A percentile compares a stretch with the other conserved stretches of the same genome.
These are phyloP conservation scores for Clausena lansium DNA, from an alignment of 345 rosid species.

Conservation along the genomic window DNA sequence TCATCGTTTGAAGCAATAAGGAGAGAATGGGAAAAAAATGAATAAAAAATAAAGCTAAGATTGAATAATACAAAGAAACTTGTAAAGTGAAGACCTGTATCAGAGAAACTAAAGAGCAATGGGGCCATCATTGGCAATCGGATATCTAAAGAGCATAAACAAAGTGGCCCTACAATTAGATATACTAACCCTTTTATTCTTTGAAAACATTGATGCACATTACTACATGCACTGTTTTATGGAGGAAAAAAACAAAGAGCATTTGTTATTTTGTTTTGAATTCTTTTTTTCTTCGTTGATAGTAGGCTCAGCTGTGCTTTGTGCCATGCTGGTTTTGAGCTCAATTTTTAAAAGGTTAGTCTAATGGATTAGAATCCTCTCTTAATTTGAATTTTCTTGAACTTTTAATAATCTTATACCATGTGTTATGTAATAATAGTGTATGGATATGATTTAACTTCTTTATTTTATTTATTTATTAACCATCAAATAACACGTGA, in stretches of 20 bases:
- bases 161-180: constrained; percentile 19
- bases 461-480: too few species aligned
- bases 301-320: too few species aligned
- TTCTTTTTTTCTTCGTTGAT: background rate
- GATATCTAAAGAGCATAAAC: constrained; percentile 18
- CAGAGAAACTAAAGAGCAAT: constrained; percentile 13
- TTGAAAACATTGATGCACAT: constrained; percentile 15
- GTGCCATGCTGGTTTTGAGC: too few species aligned
- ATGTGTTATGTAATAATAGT: too few species aligned
- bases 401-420: too few species aligned
- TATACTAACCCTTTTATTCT: background rate
- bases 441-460: too few species aligned
- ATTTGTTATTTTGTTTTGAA: background rate
- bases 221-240: background rate
- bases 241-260: background rate
- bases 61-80: constrained; percentile 27
- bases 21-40: background rate
- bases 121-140: constrained; percentile 17
- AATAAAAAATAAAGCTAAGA: constrained; percentile 13
- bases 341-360: too few species aligned
- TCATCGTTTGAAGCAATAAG: constrained; percentile 37
- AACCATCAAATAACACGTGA: too few species aligned
- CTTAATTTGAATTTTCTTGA: too few species aligned
- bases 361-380: too few species aligned
- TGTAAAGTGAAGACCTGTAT: constrained; percentile 27